Percentiles rank a stretch among this genome's conserved stretches.
Conservation (phyloP, 768 basidiomycete species). For the Mycena crocata region DNA sequence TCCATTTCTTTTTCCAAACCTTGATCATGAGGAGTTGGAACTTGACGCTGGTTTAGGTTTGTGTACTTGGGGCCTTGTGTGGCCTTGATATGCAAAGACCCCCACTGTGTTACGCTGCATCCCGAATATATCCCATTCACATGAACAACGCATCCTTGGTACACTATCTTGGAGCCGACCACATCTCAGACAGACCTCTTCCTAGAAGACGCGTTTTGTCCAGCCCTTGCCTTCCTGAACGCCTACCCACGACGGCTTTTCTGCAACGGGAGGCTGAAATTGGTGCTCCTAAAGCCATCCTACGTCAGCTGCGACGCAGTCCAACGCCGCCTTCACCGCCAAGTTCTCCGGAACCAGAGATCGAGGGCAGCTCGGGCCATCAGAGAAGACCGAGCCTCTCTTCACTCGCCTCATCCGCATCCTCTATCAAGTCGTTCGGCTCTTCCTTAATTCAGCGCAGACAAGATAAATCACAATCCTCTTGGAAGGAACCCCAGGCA, state of each 20-base stretch:
- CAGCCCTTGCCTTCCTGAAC: constrained; percentile 71
- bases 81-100: neutral
- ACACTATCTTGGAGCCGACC: constrained; percentile 44
- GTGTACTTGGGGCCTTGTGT: neutral
- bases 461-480: constrained; percentile 19
- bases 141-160: constrained; percentile 66
- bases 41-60: neutral
- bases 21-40: constrained; percentile 55
- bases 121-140: constrained; percentile 38
- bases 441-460: constrained; percentile 28
- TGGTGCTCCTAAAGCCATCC: constrained; percentile 66
- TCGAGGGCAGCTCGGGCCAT: constrained; percentile 33
- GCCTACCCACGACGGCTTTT: constrained; percentile 77
- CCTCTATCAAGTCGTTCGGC: constrained; percentile 49
- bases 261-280: constrained; percentile 78
- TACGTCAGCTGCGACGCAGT: constrained; percentile 63
- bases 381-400: constrained; percentile 35
- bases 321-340: constrained; percentile 52
- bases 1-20: constrained; percentile 64
- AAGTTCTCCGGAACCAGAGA: constrained; percentile 35
- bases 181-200: constrained; percentile 40
- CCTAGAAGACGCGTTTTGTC: constrained; percentile 54
- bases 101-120: neutral
- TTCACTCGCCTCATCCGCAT: constrained; percentile 42
- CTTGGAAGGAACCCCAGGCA: constrained; percentile 70